Percentiles rank a stretch among this genome's conserved stretches.
These are phyloP conservation scores for Teratosphaeria viscida DNA, from an alignment of 2,329 filamentous ascomycete genomes.

Conservation along the genomic window DNA sequence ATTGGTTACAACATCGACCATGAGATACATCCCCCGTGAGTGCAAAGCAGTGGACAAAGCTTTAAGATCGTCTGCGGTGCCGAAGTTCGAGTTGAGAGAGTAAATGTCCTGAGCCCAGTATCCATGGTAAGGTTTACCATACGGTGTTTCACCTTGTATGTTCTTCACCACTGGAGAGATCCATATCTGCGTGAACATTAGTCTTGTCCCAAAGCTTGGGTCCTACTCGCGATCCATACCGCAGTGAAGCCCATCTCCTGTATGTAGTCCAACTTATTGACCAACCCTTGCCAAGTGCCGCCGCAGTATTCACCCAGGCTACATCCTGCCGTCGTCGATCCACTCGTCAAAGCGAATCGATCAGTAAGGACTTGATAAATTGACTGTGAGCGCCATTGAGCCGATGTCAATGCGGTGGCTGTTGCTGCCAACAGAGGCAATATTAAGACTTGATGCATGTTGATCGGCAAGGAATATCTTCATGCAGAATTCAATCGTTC, in stretches of 20 bases:
- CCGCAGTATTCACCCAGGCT: constrained; percentile 35
- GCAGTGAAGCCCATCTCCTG: constrained; percentile 40
- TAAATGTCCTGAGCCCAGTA: constrained; percentile 39
- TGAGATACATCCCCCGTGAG: constrained; percentile 36
- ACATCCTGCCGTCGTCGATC: constrained; percentile 35
- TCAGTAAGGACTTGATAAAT: constrained; percentile 52
- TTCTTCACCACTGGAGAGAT: constrained; percentile 34
- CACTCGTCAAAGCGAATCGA: constrained; percentile 41
- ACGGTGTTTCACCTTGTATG: constrained; percentile 26
- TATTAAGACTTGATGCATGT: not conserved
- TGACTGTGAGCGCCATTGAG: constrained; percentile 43
- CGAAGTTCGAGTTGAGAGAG: constrained; percentile 36
- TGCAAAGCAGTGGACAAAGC: constrained; percentile 36
- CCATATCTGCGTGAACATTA: constrained; percentile 15
- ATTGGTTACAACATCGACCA: constrained; percentile 41
- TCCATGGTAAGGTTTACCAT: constrained; percentile 35
- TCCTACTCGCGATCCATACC: not conserved
- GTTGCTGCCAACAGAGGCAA: constrained; percentile 1
- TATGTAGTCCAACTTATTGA: constrained; percentile 38
- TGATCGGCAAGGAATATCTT: not conserved
- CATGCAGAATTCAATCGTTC: not conserved
- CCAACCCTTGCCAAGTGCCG: constrained; percentile 37
- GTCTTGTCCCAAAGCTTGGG: not conserved
- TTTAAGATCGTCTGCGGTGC: constrained; percentile 33
- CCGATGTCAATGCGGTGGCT: constrained; percentile 7